These are phyloP conservation scores for Metschnikowia orientalis DNA, from an alignment of 805 yeast genomes.

Conservation along the genomic window DNA sequence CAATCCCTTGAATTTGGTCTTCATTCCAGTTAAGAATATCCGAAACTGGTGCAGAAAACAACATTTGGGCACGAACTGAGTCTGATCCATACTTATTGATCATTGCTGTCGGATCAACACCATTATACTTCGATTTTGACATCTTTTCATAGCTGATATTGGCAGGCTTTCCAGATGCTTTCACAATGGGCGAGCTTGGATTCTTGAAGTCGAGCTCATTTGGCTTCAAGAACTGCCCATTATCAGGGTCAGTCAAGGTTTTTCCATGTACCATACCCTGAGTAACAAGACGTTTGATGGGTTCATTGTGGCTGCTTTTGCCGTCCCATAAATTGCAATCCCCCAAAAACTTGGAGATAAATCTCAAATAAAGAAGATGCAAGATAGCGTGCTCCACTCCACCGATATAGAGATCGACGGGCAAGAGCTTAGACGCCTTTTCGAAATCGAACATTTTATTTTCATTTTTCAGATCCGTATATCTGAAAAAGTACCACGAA, in stretches of 20 bases:
- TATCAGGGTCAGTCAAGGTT: constrained; percentile 68
- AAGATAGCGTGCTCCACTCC: constrained; percentile 97
- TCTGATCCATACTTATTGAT: constrained; percentile 83
- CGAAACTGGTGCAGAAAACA: constrained; percentile 85
- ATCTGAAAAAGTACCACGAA: constrained; percentile 93
- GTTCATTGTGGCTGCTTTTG: constrained; percentile 59
- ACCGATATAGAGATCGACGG: constrained; percentile 88
- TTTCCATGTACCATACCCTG: constrained; percentile 99
- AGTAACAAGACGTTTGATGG: constrained; percentile 73
- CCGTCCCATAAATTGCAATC: constrained; percentile 70
- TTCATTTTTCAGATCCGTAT: constrained; percentile 65
- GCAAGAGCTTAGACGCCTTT: constrained; percentile 53
- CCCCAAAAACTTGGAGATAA: constrained; percentile 73
- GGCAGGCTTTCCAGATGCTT: constrained; percentile 49
- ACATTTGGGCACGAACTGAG: constrained; percentile 86
- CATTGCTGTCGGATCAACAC: constrained; percentile 82
- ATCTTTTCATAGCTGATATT: constrained; percentile 73
- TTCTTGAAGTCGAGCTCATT: constrained; percentile 56
- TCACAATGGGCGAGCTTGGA: constrained; percentile 42
- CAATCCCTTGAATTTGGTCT: constrained; percentile 75
- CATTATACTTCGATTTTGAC: constrained; percentile 95
- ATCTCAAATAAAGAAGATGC: constrained; percentile 82
- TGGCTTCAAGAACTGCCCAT: constrained; percentile 73
- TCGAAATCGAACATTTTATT: constrained; percentile 49
- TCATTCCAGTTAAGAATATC: constrained; percentile 91